Conservation (phyloP, 176 grass and related monocot genomes). For the Aegilops tauschii region DNA sequence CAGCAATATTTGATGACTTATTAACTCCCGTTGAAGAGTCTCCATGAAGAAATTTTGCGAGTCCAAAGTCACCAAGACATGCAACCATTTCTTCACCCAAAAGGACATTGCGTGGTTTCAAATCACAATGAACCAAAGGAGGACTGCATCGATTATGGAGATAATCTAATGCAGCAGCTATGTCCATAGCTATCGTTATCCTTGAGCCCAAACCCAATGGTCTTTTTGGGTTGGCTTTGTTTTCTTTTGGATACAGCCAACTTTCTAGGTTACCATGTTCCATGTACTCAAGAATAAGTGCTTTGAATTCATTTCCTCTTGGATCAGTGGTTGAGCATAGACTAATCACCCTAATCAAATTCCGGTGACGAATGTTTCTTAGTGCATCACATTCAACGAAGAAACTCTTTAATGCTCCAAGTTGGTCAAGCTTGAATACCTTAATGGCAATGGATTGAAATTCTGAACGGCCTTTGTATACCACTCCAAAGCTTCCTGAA, state of each 20-base stretch:
- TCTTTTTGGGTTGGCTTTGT: background rate
- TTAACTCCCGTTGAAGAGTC: background rate
- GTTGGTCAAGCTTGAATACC: background rate
- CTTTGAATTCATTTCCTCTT: conserved; percentile 4
- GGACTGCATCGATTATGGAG: background rate
- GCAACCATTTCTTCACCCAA: background rate
- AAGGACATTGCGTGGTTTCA: background rate
- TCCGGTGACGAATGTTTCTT: background rate
- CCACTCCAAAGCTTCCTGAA: background rate
- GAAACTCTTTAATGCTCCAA: background rate
- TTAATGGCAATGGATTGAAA: background rate
- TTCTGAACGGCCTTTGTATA: background rate
- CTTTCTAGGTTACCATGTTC: background rate
- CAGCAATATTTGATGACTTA: background rate
- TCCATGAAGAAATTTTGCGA: background rate
- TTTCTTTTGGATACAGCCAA: background rate
- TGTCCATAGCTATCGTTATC: background rate
- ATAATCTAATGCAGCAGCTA: background rate
- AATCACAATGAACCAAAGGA: background rate
- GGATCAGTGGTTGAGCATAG: background rate
- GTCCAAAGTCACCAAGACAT: background rate
- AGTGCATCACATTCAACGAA: background rate
- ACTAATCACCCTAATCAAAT: background rate
- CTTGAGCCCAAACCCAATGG: background rate
- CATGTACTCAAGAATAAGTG: background rate